Evolutionary conservation across 192 early-diverging fungal species (phyloP).

Genomic region (Paraglomus occultum): DNA sequence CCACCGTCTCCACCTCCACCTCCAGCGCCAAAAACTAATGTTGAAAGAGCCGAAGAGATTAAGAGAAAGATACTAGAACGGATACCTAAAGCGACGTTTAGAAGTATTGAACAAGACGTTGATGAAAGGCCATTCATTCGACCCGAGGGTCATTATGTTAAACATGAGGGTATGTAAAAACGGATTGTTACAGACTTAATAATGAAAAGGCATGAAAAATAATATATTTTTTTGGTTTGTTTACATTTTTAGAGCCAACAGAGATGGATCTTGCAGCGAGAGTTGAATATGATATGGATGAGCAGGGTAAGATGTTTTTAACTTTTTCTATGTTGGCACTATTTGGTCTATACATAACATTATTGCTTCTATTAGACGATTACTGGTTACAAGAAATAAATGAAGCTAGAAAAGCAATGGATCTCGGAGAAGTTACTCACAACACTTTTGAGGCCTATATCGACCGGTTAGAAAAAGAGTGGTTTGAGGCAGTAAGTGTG

Average conservation of each 20-base stretch:
- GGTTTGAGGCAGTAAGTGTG: slow-evolving; percentile 82
- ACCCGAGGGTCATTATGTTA: slow-evolving; percentile 70
- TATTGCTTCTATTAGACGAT: slow-evolving; percentile 52
- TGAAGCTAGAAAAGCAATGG: slow-evolving; percentile 53
- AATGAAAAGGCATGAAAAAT: not conserved
- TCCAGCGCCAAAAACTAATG: not conserved
- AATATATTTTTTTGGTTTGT: not conserved
- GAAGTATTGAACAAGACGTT: slow-evolving; percentile 30
- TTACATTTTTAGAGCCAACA: slow-evolving; percentile 47
- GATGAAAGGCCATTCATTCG: slow-evolving; percentile 49
- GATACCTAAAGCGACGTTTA: slow-evolving; percentile 48
- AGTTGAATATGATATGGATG: slow-evolving; percentile 98
- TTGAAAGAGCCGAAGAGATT: slow-evolving; percentile 16
- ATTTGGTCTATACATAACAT: slow-evolving; percentile 4
- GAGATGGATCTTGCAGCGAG: slow-evolving; percentile 56
- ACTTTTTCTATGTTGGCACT: not conserved
- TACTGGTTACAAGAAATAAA: slow-evolving; percentile 74
- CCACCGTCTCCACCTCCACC: not conserved
- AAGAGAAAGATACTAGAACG: slow-evolving; percentile 29
- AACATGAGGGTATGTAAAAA: slow-evolving; percentile 53
- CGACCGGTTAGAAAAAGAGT: slow-evolving; percentile 93
- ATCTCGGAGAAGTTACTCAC: slow-evolving; percentile 48
- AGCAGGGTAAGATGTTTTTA: slow-evolving; percentile 63
- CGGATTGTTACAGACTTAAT: not conserved
- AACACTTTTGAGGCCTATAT: slow-evolving; percentile 83